Conservation (phyloP, 2,329 filamentous ascomycete species). For the Zasmidium cellare region DNA sequence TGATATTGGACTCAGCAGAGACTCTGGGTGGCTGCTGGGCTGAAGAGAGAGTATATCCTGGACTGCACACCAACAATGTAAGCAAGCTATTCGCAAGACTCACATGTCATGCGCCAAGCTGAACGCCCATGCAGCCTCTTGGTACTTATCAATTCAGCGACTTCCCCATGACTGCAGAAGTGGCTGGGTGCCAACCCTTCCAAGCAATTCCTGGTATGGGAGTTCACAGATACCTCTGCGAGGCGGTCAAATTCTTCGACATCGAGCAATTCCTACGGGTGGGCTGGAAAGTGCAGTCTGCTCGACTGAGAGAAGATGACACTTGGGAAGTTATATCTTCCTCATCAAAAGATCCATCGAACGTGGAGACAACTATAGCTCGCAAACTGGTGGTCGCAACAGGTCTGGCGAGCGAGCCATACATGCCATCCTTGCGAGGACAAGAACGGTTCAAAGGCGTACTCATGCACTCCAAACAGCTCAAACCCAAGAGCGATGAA, state of each 20-base stretch:
- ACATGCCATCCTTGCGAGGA: conserved; percentile 52
- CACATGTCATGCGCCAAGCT: not conserved
- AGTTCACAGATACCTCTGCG: conserved; percentile 57
- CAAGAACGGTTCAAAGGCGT: conserved; percentile 50
- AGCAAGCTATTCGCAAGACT: not conserved
- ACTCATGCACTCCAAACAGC: conserved; percentile 55
- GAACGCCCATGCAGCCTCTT: conserved; percentile 32
- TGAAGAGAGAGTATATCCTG: conserved; percentile 63
- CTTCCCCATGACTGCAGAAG: conserved; percentile 60
- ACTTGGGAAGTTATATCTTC: not conserved
- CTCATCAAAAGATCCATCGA: not conserved
- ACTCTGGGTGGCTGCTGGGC: conserved; percentile 68
- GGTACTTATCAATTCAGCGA: conserved; percentile 72
- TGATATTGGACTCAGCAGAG: conserved; percentile 33
- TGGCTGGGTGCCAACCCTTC: conserved; percentile 45
- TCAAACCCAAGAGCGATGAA: conserved; percentile 22
- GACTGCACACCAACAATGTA: conserved; percentile 69
- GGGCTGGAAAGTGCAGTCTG: conserved; percentile 47
- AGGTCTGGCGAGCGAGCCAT: conserved; percentile 58
- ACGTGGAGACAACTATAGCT: not conserved
- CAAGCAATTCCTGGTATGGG: conserved; percentile 60
- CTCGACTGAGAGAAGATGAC: not conserved
- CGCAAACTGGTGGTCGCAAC: conserved; percentile 60
- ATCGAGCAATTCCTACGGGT: conserved; percentile 50
- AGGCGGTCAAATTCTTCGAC: conserved; percentile 53